Evolutionary conservation across 495 filamentous ascomycete genomes (phyloP), one percentile per base, ranked within the genome.

Genomic region (Hypoxylon perforatum): DNA sequence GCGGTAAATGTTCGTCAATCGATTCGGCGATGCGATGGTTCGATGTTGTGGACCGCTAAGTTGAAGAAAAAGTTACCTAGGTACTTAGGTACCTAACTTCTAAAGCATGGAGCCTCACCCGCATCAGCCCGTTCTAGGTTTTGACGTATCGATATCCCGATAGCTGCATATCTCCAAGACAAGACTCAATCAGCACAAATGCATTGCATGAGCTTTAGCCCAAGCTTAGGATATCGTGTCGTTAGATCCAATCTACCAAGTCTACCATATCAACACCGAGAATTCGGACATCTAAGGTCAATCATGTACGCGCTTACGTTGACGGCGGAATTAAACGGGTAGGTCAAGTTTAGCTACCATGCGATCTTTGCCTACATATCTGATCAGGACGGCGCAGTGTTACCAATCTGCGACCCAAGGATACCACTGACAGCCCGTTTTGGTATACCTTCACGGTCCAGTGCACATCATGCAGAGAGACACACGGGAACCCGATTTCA

Each of bases 361-460:
- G 14, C 30, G 33, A 35, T 39, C 23, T 70, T 51, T 69, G 61
- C 47, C 54, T n/a, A 63, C 38, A 55, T 0, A 21, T 35, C 59
- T 73, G 62, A 76, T 55, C 46, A 67, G 28, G 70, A 28, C 51
- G 35, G n/a, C 41, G 46, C 67, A 98, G 96, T 8, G 92, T 99
- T 17, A 97, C 93, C 50, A 88, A 92, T 63, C 88, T 99, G 52
- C 88, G 86, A 54, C 96, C 95, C 0, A 81, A 89, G 61, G 95
- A 99, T 76, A 91, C 89, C 2, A 79, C 84, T 49, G 90, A 91
- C 5, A 86, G 83, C 54, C 92, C 92, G 0, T 98, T 96, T 80
- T 95, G 87, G 81, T 99, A 96, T 81, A 97, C 90, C 47, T 97
- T 99, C 86, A 92, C 90, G 71, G 94, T 99, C 41, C 90, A 97